phyloP scores from a whole-genome alignment of 2,329 filamentous ascomycete species.

The Boeremia exigua region DNA sequence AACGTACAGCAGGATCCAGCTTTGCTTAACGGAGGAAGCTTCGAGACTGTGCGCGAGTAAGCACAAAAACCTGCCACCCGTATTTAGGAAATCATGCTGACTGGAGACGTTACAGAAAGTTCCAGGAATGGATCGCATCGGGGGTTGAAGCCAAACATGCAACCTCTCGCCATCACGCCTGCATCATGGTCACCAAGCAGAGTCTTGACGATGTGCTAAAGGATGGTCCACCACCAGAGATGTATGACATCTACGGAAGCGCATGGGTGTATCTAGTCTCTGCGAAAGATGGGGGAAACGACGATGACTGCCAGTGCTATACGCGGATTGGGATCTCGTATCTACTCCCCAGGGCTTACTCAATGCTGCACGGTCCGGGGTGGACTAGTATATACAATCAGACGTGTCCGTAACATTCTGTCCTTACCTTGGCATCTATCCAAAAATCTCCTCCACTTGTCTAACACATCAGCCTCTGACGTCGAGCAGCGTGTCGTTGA shows the following conservation, averaged over 20 bases:
- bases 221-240: background rate
- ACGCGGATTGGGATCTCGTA: background rate
- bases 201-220: background rate
- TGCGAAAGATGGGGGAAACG: background rate
- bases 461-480: too few species aligned
- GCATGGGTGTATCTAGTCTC: background rate
- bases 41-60: background rate
- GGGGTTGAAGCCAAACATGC: background rate
- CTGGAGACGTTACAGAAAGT: background rate
- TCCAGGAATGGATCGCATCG: background rate
- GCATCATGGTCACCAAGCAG: background rate
- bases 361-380: background rate
- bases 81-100: background rate
- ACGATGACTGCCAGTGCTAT: background rate
- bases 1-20: background rate
- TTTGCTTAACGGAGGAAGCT: background rate
- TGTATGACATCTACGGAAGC: background rate
- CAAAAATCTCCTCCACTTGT: too few species aligned
- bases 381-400: background rate
- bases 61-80: background rate
- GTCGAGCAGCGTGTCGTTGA: too few species aligned
- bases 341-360: background rate
- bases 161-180: background rate
- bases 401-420: background rate
- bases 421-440: background rate